Conservation (phyloP, 2,329 filamentous ascomycete genomes). For the Diaporthe australafricana region DNA sequence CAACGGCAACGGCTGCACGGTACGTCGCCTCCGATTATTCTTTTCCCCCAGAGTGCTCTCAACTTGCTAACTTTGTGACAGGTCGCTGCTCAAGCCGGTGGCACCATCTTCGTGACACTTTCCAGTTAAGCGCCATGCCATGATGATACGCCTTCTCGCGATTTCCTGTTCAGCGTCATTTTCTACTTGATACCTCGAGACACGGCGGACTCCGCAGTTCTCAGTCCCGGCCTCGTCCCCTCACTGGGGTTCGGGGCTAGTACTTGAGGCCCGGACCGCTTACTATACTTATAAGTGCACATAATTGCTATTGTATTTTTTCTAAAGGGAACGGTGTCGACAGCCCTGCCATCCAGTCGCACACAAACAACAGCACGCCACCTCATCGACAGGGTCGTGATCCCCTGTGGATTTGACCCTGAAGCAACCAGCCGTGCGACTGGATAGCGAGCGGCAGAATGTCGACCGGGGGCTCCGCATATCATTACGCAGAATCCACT, state of each 20-base stretch:
- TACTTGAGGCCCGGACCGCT: conserved; percentile 26
- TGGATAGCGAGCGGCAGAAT: neutral
- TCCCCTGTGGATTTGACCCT: neutral
- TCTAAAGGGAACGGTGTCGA: conserved; percentile 31
- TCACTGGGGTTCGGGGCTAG: neutral
- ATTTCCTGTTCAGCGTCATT: conserved; percentile 37
- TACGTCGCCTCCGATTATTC: conserved; percentile 64
- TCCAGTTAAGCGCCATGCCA: conserved; percentile 30
- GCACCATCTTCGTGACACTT: conserved; percentile 33
- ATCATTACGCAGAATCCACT: neutral
- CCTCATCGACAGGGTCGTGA: neutral
- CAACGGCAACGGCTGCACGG: conserved; percentile 77
- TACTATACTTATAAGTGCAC: conserved; percentile 35
- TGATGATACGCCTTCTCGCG: conserved; percentile 30
- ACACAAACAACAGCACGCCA: neutral
- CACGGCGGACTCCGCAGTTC: conserved; percentile 5
- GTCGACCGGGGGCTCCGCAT: neutral
- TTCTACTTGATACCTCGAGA: conserved; percentile 36
- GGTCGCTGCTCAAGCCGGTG: conserved; percentile 32
- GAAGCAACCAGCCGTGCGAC: neutral
- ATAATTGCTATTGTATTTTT: conserved; percentile 39
- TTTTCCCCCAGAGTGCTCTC: neutral
- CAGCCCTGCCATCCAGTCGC: neutral
- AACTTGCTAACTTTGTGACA: neutral
- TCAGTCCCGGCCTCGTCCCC: conserved; percentile 17